Conservation (phyloP, 768 basidiomycete species). For the Suillus tomentosus region DNA sequence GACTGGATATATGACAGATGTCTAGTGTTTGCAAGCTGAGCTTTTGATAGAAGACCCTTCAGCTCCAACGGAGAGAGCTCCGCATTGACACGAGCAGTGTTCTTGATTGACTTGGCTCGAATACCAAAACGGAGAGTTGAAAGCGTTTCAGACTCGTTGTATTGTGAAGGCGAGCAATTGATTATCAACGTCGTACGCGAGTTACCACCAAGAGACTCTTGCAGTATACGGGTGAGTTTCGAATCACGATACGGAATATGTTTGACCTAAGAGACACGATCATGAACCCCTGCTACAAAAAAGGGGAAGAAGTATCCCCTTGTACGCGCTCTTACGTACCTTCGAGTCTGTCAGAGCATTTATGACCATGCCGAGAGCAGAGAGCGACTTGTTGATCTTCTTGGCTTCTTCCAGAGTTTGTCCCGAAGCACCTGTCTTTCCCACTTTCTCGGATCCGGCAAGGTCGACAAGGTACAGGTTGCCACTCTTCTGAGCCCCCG, state of each 20-base stretch:
- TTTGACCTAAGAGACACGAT: slow-evolving; percentile 62
- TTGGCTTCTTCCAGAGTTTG: slow-evolving; percentile 99
- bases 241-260: slow-evolving; percentile 99
- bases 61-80: slow-evolving; percentile 96
- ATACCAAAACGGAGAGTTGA: slow-evolving; percentile 99
- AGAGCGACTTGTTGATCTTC: slow-evolving; percentile 99
- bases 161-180: slow-evolving; percentile 97
- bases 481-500: slow-evolving; percentile 93
- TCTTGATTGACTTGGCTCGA: slow-evolving; percentile 99
- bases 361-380: slow-evolving; percentile 98
- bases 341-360: slow-evolving; percentile 97
- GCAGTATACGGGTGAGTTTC: slow-evolving; percentile 96
- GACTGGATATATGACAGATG: slow-evolving; percentile 86
- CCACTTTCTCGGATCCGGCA: slow-evolving; percentile 98
- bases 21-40: slow-evolving; percentile 80
- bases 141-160: slow-evolving; percentile 96
- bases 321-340: slow-evolving; percentile 45
- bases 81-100: slow-evolving; percentile 97
- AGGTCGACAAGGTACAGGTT: slow-evolving; percentile 97
- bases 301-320: background rate
- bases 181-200: slow-evolving; percentile 97
- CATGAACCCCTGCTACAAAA: background rate
- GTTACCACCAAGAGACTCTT: slow-evolving; percentile 97
- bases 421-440: slow-evolving; percentile 98
- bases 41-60: slow-evolving; percentile 88